Percentiles rank a stretch among this genome's conserved stretches.
Conservation (phyloP, 176 grass and related monocot species). For the Eleusine indica region DNA sequence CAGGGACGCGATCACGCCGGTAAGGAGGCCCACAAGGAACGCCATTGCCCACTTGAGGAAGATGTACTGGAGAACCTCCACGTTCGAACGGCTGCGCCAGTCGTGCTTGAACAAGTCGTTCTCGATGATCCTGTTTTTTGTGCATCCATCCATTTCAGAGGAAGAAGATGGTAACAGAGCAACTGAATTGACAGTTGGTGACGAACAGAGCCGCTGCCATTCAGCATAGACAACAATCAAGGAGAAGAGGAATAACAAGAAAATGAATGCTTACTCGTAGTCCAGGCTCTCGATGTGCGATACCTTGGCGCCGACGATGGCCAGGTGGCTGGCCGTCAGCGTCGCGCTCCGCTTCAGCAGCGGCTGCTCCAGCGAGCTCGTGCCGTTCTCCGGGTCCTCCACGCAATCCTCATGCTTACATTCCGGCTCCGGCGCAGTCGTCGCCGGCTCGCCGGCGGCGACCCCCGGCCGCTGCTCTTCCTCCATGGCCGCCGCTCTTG, state of each 20-base stretch:
- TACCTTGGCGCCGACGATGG: slow-evolving; percentile 92
- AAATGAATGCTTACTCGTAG: slow-evolving; percentile 70
- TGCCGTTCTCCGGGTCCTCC: background rate
- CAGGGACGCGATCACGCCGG: slow-evolving; percentile 79
- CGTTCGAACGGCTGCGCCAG: slow-evolving; percentile 86
- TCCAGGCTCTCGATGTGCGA: slow-evolving; percentile 98
- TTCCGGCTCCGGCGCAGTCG: background rate
- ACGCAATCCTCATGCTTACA: slow-evolving; percentile 12
- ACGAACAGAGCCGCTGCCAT: background rate
- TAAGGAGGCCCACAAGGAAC: slow-evolving; percentile 88
- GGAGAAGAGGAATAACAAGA: background rate
- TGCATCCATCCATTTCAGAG: background rate
- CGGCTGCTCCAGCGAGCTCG: slow-evolving; percentile 56
- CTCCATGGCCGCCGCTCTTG: slow-evolving; percentile 29
- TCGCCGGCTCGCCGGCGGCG: background rate
- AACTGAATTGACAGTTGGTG: background rate
- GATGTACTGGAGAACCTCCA: slow-evolving; percentile 87
- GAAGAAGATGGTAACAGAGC: background rate
- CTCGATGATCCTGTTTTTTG: slow-evolving; percentile 74
- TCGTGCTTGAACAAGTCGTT: slow-evolving; percentile 96
- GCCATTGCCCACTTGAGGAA: slow-evolving; percentile 89
- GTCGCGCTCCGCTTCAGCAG: slow-evolving; percentile 71
- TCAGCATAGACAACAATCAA: background rate
- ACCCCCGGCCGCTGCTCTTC: slow-evolving; percentile 29
- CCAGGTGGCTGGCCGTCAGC: slow-evolving; percentile 73